Evolutionary conservation across 208 protist genomes (phyloP).

Genomic region (Wallacemonas collosoma): DNA sequence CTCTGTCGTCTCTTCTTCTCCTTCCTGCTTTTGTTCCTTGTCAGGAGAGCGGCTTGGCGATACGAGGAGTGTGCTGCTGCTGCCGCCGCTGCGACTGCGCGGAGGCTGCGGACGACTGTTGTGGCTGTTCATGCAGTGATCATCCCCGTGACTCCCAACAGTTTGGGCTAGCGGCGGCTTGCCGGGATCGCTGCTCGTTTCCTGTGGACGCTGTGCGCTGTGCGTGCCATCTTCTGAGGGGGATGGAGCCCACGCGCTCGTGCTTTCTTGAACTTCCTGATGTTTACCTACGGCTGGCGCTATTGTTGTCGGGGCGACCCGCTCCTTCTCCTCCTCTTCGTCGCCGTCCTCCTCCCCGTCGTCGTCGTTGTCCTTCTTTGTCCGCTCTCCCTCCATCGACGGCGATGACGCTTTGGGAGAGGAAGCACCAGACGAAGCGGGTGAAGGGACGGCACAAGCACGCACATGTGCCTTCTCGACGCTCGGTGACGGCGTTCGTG

Average conservation of each 20-base stretch:
- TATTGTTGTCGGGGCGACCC: too few relatives aligned
- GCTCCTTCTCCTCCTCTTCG: too few relatives aligned
- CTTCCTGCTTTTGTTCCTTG: neutral
- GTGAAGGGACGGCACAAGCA: too few relatives aligned
- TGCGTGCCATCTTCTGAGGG: too few relatives aligned
- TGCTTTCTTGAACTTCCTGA: too few relatives aligned
- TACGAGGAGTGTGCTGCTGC: neutral
- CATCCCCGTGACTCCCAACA: neutral
- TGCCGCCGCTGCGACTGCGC: conserved; percentile 12
- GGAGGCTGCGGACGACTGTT: neutral
- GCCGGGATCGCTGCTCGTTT: neutral
- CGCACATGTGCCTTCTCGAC: neutral
- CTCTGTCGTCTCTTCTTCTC: neutral
- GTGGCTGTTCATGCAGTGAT: neutral
- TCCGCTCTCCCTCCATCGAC: too few relatives aligned
- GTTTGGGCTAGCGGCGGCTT: neutral
- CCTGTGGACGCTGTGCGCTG: neutral
- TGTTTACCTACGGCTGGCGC: too few relatives aligned
- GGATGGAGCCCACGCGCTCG: too few relatives aligned
- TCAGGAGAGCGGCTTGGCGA: conserved; percentile 12
- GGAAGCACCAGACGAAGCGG: too few relatives aligned
- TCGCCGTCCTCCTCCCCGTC: too few relatives aligned
- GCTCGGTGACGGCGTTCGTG: neutral
- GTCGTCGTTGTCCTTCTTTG: too few relatives aligned
- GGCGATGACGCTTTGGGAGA: too few relatives aligned